Conservation (phyloP, 495 filamentous ascomycete genomes). For the Rhypophila decipiens region DNA sequence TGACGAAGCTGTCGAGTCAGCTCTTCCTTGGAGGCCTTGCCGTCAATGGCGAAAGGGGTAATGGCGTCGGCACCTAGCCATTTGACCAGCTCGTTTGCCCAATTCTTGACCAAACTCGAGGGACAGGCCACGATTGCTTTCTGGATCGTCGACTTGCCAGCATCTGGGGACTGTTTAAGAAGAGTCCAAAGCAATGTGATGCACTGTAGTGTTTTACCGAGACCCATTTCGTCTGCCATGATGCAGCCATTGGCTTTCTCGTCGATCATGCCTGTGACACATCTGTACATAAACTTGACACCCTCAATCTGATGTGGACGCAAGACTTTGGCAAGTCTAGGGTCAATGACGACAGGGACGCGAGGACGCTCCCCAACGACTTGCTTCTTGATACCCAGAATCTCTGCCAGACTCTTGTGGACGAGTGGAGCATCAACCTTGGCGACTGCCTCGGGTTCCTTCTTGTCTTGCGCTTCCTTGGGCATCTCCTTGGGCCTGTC, state of each 20-base stretch:
- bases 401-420: constrained; percentile 93
- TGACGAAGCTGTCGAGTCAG: constrained; percentile 83
- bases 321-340: constrained; percentile 80
- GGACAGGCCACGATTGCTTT: constrained; percentile 99
- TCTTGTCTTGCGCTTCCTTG: constrained; percentile 44
- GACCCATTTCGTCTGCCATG: constrained; percentile 99
- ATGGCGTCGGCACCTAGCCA: constrained; percentile 92
- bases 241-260: constrained; percentile 94
- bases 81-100: constrained; percentile 93
- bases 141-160: constrained; percentile 87
- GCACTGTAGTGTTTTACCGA: constrained; percentile 82
- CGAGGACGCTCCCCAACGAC: constrained; percentile 72
- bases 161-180: constrained; percentile 89
- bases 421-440: constrained; percentile 75
- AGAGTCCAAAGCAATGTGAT: constrained; percentile 86
- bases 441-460: constrained; percentile 41
- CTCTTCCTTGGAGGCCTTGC: constrained; percentile 92
- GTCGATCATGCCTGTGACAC: constrained; percentile 90
- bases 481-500: constrained; percentile 59
- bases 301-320: constrained; percentile 97
- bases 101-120: constrained; percentile 93
- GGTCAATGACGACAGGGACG: constrained; percentile 97
- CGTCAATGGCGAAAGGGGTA: constrained; percentile 92
- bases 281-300: constrained; percentile 95
- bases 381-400: constrained; percentile 88